Percentiles rank a stretch among this genome's conserved stretches.
phyloP scores from a whole-genome alignment of 2,329 filamentous ascomycete genomes.

The Diaporthe australafricana region DNA sequence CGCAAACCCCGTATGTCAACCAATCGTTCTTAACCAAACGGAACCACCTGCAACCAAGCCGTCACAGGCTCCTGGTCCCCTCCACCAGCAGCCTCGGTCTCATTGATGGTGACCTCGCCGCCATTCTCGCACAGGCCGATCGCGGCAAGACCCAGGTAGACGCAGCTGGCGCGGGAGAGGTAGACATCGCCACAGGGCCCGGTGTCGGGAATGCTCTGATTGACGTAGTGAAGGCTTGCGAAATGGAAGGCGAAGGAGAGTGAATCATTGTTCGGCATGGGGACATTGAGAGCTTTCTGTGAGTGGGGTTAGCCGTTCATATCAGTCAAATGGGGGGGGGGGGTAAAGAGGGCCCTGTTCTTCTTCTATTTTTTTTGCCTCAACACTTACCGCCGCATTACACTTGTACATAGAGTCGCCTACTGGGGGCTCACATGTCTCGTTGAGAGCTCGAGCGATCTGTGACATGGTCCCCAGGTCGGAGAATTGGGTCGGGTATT shows the following conservation, averaged over 20 bases:
- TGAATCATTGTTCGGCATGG: not conserved
- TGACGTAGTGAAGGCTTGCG: not conserved
- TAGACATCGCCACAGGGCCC: not conserved
- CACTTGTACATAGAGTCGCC: not conserved
- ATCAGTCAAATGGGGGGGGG: not conserved
- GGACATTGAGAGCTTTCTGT: not conserved
- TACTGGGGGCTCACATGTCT: not conserved
- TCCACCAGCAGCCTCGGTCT: not conserved
- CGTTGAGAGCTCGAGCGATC: not conserved
- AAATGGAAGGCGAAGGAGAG: not conserved
- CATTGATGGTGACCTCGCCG: constrained; percentile 15
- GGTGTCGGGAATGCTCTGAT: not conserved
- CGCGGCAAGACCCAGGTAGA: not conserved
- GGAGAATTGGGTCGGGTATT: not conserved
- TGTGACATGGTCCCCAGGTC: constrained; percentile 6
- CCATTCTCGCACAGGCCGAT: constrained; percentile 2
- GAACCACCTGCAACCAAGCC: constrained; percentile 10
- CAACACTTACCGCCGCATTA: not conserved
- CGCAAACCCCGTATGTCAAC: too few relatives aligned
- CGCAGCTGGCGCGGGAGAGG: not conserved
- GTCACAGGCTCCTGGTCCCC: not conserved
- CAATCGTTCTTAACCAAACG: not conserved
- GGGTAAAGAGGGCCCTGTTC: not conserved
- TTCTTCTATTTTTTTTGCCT: not conserved
- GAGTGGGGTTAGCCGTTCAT: rapidly evolving